Evolutionary conservation across 345 rosid species (phyloP).

Genomic region (Trapa incisa): DNA sequence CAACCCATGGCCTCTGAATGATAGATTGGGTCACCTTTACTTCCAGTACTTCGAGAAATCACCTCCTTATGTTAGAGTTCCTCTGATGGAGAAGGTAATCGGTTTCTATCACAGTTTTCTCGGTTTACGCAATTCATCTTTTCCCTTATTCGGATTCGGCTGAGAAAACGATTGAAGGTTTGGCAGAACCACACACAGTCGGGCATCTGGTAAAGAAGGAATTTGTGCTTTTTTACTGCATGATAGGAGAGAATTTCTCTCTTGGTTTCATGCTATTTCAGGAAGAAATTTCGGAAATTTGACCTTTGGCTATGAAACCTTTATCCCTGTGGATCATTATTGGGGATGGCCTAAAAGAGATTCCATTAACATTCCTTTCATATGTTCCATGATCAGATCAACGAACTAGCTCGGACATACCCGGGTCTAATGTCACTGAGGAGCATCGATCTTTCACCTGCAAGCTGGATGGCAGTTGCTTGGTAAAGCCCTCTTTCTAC

Average conservation of each 20-base stretch:
- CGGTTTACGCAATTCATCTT: background rate
- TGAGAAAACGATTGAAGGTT: background rate
- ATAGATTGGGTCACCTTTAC: slow-evolving; percentile 66
- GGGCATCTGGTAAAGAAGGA: slow-evolving; percentile 1
- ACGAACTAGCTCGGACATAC: slow-evolving; percentile 50
- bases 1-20: slow-evolving; percentile 44
- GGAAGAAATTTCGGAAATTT: background rate
- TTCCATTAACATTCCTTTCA: slow-evolving; percentile 2
- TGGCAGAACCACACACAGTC: background rate
- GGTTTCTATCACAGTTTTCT: background rate
- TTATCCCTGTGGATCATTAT: background rate
- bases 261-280: background rate
- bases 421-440: slow-evolving; percentile 83
- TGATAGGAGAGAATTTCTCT: background rate
- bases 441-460: slow-evolving; percentile 98
- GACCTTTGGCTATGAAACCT: background rate
- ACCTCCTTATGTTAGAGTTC: slow-evolving; percentile 88
- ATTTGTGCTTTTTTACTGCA: background rate
- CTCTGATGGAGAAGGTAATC: slow-evolving; percentile 94
- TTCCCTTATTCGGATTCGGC: background rate
- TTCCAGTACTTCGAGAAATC: slow-evolving; percentile 79
- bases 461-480: slow-evolving; percentile 98
- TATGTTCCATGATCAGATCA: slow-evolving; percentile 43
- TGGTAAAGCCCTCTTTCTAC: slow-evolving; percentile 36
- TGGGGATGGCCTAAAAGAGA: background rate